phyloP scores from a whole-genome alignment of 2,329 filamentous ascomycete genomes.

The Penicillium italicum region DNA sequence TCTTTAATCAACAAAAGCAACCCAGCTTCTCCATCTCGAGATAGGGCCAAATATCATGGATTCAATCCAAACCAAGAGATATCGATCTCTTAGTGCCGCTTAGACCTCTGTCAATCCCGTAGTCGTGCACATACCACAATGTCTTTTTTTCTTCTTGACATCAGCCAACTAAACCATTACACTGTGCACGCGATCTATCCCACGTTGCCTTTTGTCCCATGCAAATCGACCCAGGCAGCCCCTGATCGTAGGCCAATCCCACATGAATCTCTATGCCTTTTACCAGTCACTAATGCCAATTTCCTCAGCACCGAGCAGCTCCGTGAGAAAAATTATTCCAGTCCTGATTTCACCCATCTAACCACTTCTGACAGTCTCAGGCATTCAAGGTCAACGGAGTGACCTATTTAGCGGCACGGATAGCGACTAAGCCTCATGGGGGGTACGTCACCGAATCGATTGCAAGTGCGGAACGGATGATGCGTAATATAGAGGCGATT shows the following conservation, averaged over 20 bases:
- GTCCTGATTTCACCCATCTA: not conserved
- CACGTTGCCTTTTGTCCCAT: not conserved
- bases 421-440: not conserved
- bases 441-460: not conserved
- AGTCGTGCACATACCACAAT: not conserved
- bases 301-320: not conserved
- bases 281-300: not conserved
- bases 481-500: not conserved
- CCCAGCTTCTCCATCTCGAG: not conserved
- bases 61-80: not conserved
- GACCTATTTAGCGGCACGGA: conserved; percentile 1
- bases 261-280: not conserved
- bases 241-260: not conserved
- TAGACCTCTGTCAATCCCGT: not conserved
- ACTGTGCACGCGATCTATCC: not conserved
- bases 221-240: not conserved
- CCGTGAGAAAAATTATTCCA: not conserved
- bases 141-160: not conserved
- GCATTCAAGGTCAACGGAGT: conserved; percentile 3
- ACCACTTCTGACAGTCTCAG: not conserved
- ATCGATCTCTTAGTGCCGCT: not conserved
- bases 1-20: not conserved
- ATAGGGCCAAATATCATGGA: not conserved
- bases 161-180: not conserved
- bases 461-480: not conserved